Conservation (phyloP, 78 protist species). For the Dictyostelium intermedium region DNA sequence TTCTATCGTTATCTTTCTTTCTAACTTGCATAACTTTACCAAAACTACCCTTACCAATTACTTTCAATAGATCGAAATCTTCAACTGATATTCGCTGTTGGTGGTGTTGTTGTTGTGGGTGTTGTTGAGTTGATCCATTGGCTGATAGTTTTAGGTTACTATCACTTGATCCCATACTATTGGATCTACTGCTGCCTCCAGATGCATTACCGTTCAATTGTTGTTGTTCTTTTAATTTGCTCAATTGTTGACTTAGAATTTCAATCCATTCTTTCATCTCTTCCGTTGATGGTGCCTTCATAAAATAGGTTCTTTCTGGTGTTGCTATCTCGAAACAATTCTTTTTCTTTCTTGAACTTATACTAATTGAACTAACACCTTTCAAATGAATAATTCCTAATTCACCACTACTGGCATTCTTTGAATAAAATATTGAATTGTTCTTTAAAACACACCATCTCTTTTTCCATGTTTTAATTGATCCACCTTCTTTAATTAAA, state of each 20-base stretch:
- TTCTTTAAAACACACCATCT: constrained; percentile 84
- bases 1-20: constrained; percentile 77
- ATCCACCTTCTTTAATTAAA: constrained; percentile 80
- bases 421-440: constrained; percentile 75
- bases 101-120: no score
- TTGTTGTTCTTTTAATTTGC: constrained; percentile 4
- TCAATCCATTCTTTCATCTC: constrained; percentile 76
- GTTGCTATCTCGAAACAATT: constrained; percentile 78
- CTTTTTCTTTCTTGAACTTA: constrained; percentile 57
- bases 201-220: no score
- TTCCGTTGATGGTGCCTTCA: constrained; percentile 52
- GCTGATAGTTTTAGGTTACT: neutral
- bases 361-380: constrained; percentile 5
- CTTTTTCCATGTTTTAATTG: constrained; percentile 82
- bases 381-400: constrained; percentile 66
- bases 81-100: constrained; percentile 37
- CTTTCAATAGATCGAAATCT: constrained; percentile 86
- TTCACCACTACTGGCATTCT: constrained; percentile 73
- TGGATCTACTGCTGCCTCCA: constrained; percentile 10
- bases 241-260: neutral
- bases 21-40: constrained; percentile 92
- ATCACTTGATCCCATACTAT: neutral
- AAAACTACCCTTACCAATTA: constrained; percentile 88
- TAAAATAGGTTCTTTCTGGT: constrained; percentile 63
- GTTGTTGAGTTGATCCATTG: no score